Conservation (phyloP, 768 basidiomycete genomes). For the Phylloporus sp. region DNA sequence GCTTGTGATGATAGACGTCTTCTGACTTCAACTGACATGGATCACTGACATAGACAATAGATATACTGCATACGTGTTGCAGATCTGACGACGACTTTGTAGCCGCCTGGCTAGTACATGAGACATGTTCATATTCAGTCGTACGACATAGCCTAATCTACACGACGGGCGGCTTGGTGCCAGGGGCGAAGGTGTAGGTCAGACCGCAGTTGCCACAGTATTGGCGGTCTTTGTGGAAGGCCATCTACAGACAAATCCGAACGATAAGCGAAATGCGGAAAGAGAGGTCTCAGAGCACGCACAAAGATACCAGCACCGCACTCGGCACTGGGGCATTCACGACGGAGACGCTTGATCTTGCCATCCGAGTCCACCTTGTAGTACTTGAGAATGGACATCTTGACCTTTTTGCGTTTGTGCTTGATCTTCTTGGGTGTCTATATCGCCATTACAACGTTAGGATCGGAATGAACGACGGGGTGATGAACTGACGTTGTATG, state of each 20-base stretch:
- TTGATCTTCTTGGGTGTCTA: conserved; percentile 99
- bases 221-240: conserved; percentile 96
- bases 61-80: neutral
- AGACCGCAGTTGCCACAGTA: conserved; percentile 95
- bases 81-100: neutral
- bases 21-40: neutral
- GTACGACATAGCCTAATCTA: conserved; percentile 33
- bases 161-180: conserved; percentile 70
- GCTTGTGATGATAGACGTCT: neutral
- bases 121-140: conserved; percentile 1
- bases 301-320: conserved; percentile 86
- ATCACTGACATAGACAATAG: conserved; percentile 2
- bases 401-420: conserved; percentile 99
- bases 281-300: conserved; percentile 27
- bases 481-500: conserved; percentile 73
- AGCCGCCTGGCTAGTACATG: neutral
- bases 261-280: neutral
- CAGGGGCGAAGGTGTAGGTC: conserved; percentile 81
- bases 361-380: conserved; percentile 99
- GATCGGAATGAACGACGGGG: neutral
- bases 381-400: conserved; percentile 99
- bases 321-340: conserved; percentile 86
- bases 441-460: conserved; percentile 2
- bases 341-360: conserved; percentile 98
- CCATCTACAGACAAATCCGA: conserved; percentile 62